Evolutionary conservation across 768 basidiomycete species (phyloP), one percentile per base, ranked within the genome.

Genomic region (Lentinus brumalis): DNA sequence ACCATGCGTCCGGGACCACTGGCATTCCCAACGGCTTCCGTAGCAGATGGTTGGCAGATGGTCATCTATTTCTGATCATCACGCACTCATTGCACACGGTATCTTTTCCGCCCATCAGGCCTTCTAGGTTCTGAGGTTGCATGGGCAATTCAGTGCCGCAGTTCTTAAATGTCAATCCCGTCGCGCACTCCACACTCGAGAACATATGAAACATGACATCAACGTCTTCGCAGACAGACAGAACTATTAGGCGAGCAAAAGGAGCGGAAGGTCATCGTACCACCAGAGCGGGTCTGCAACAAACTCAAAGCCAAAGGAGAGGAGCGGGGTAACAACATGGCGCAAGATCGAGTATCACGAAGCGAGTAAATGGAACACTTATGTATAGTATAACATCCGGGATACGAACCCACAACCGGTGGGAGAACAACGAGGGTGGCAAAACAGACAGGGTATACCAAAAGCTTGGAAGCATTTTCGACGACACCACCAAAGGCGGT

Each of bases 361-460:
- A n/a, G 55, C 53, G 52, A 60, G 54, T 53, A 57, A 51, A 53
- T 59, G 50, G 57, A 54, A 54, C 56, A 42, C 47, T 53, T 60
- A 53, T 26, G 21, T 26, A 26, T 61, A 65, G 59, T 60, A 65
- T 57, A 60, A 55, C 59, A 61, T 58, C 59, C 56, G 56, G 46
- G 50, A 55, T 31, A 52, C 54, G 59, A 53, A 26, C 42, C 57
- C 63, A 61, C 58, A 46, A 47, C 57, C 47, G 54, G 51, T 59
- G 47, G 64, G 46, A 60, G 35, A 63, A 65, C 62, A 62, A 61
- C 42, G 62, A 57, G 56, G 44, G 56, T 26, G 57, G 56, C 46
- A 57, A 40, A 50, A 61, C 61, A 60, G 45, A 61, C 52, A 51
- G 73, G 74, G 73, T 74, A 75, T 75, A 71, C 61, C 64, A 54